Evolutionary conservation across 208 protist genomes (phyloP).

Genomic region (Wallacemonas collosoma): DNA sequence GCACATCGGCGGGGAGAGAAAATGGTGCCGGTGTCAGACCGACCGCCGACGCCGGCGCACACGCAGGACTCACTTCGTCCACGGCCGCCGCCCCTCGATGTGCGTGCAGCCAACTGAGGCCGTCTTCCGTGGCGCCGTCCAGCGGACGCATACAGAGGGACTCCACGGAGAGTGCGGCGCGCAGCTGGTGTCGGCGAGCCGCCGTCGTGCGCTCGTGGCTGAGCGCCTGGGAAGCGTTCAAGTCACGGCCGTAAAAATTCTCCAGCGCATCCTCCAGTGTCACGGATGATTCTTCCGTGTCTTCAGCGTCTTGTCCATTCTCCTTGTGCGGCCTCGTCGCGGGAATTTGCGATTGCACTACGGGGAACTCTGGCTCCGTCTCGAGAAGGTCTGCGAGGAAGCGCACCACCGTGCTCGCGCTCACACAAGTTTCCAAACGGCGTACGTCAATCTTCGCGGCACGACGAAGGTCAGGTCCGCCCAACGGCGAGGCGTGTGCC

Average conservation of each 20-base stretch:
- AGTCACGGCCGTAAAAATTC: constrained; percentile 36
- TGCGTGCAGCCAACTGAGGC: neutral
- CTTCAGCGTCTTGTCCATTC: no score
- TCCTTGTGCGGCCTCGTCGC: neutral
- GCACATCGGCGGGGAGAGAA: neutral
- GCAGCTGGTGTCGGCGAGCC: neutral
- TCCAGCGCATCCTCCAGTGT: constrained; percentile 34
- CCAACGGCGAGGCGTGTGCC: neutral
- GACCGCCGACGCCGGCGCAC: constrained; percentile 21
- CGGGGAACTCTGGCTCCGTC: constrained; percentile 25
- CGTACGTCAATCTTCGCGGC: constrained; percentile 21
- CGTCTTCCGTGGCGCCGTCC: constrained; percentile 27
- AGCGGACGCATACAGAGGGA: constrained; percentile 57
- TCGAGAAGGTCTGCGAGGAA: constrained; percentile 5
- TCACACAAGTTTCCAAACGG: constrained; percentile 12
- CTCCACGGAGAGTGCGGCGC: constrained; percentile 38
- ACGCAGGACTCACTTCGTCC: constrained; percentile 21
- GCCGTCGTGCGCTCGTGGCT: neutral
- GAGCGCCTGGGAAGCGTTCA: neutral
- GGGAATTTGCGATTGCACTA: constrained; percentile 7
- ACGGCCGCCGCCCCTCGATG: neutral
- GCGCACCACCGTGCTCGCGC: constrained; percentile 11
- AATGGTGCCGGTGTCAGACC: constrained; percentile 19
- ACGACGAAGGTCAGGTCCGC: constrained; percentile 1
- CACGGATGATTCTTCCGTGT: neutral